Evolutionary conservation across 106 monocot genomes (phyloP).

Genomic region (Dioscorea alata): DNA sequence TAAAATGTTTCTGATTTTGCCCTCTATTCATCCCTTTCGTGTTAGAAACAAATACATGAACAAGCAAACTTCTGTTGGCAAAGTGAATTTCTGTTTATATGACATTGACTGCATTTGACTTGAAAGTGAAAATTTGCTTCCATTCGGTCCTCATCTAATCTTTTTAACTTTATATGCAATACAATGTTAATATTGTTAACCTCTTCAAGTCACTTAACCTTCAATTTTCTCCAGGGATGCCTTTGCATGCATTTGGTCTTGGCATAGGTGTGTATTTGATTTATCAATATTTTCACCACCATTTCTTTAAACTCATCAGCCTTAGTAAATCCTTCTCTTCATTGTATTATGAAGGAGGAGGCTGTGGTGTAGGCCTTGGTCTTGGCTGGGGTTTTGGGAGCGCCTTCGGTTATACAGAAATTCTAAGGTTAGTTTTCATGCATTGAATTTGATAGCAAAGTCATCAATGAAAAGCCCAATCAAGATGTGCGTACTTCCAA

Average conservation of each 20-base stretch:
- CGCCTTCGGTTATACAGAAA: constrained; percentile 72
- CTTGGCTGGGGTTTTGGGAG: constrained; percentile 97
- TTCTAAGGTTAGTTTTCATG: constrained; percentile 57
- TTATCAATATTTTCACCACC: background rate
- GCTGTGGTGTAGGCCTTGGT: constrained; percentile 89
- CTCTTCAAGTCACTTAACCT: no score
- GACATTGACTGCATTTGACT: no score
- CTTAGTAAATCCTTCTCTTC: background rate
- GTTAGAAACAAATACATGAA: no score
- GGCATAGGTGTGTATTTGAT: constrained; percentile 49
- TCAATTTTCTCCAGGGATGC: constrained; percentile 56
- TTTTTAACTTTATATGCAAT: no score
- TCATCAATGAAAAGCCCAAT: constrained; percentile 9
- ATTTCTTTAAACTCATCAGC: background rate
- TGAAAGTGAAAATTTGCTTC: no score
- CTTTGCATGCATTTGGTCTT: constrained; percentile 62
- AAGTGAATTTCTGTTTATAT: no score
- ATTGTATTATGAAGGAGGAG: constrained; percentile 61
- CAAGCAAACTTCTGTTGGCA: no score
- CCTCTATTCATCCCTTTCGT: no score
- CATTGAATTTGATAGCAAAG: constrained; percentile 56
- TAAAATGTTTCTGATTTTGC: no score
- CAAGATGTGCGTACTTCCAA: constrained; percentile 10
- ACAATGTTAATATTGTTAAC: no score
- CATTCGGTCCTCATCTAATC: no score